phyloP scores from a whole-genome alignment of 108 stramenopile genomes.

The Pelagomonas calceolata region DNA sequence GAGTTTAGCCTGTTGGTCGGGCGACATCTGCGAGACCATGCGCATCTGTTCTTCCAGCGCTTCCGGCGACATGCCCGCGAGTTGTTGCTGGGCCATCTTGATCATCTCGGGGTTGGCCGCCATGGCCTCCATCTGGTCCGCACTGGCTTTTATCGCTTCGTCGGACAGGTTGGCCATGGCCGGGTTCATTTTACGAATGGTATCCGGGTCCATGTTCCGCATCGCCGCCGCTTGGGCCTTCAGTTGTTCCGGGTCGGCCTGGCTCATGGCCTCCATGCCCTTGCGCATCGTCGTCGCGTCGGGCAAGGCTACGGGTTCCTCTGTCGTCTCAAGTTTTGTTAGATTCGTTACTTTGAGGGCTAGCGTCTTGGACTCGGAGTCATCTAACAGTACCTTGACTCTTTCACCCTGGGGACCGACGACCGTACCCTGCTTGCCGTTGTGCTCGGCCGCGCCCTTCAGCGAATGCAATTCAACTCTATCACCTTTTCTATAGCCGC shows the following conservation, averaged over 20 bases:
- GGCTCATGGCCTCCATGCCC: slow-evolving; percentile 30
- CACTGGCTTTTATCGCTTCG: slow-evolving; percentile 44
- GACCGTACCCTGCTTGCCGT: background rate
- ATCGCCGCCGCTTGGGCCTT: slow-evolving; percentile 48
- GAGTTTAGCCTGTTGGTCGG: slow-evolving; percentile 26
- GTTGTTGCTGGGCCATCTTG: slow-evolving; percentile 53
- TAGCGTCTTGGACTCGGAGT: background rate
- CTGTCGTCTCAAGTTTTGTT: background rate
- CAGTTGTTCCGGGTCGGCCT: slow-evolving; percentile 56
- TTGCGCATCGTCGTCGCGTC: background rate
- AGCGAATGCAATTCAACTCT: background rate
- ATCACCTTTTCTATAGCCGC: background rate
- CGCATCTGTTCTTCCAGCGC: slow-evolving; percentile 26
- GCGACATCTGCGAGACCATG: background rate
- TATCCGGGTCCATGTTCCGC: slow-evolving; percentile 39
- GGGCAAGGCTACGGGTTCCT: background rate
- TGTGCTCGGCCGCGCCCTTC: background rate
- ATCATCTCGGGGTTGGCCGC: slow-evolving; percentile 57
- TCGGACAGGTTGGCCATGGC: slow-evolving; percentile 51
- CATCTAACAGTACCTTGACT: background rate
- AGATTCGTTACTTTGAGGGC: background rate
- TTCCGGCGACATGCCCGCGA: slow-evolving; percentile 47
- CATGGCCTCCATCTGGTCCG: slow-evolving; percentile 55
- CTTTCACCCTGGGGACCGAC: background rate
- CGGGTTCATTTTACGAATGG: slow-evolving; percentile 51